Evolutionary conservation across 1,139 yeast genomes (phyloP), one percentile per base, ranked within the genome.

Genomic region (Lodderomyces oxycetoniae): DNA sequence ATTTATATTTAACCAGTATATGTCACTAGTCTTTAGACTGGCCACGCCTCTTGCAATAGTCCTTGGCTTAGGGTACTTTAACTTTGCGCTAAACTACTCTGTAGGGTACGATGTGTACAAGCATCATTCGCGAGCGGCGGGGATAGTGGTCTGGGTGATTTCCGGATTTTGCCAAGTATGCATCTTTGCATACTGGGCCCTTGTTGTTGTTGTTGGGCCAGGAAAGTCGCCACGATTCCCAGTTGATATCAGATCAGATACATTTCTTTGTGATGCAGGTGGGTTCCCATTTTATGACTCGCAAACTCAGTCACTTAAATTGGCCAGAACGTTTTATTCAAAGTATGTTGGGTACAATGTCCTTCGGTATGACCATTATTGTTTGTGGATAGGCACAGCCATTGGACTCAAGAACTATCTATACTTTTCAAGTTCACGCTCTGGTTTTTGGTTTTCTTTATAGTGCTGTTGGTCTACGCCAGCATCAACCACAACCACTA

Each of bases 251-350:
- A 38, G 67, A 2, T 87, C 88, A 0, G 61, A 55, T 2, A 53
- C 64, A 26, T 82, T 80, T 49, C 52, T 64, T 13, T 78, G 86
- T 50, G 82, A 79, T 51, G 57, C 55, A 11, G 57, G 63, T 37
- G 89, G 91, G 0, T 71, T 61, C 39, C 89, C 89, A 0, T 59
- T 57, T 26, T 81, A 78, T 73, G 79, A 86, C 45, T 55, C 75
- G 1, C 50, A 52, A 6, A 76, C 85, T 38, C 58, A 67, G 28
- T 67, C 79, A 4, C 56, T 80, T 14, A 78, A 77, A 46, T 52
- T 71, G 1, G 64, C 71, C 8, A 57, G 89, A 35, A 47, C 77
- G 2, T 79, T 71, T 41, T 87, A 77, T 47, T 77, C 81, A 41
- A 63, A 65, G 14, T 60, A 65, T 30, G 33, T 54, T 36, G 60